phyloP scores from a whole-genome alignment of 371 early-diverging fungal genomes.

The Mortierella sp. region DNA sequence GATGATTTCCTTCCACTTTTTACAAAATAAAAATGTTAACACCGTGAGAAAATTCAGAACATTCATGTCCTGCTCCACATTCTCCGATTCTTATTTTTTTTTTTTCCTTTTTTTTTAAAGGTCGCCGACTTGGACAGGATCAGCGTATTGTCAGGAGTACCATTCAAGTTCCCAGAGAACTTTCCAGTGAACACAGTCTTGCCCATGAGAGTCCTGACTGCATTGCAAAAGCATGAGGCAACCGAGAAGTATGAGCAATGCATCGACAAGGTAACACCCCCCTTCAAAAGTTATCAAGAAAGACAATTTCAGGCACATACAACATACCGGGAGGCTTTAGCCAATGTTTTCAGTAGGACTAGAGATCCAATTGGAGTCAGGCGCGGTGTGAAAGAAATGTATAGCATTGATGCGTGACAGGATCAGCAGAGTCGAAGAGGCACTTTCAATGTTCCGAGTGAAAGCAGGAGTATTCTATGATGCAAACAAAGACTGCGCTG shows the following conservation, averaged over 20 bases:
- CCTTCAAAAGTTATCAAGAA: neutral
- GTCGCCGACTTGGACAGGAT: constrained; percentile 42
- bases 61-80: neutral
- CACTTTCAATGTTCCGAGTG: too few relatives aligned
- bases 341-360: too few relatives aligned
- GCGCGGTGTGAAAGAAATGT: neutral
- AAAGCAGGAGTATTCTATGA: too few relatives aligned
- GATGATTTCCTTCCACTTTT: neutral
- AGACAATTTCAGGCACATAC: too few relatives aligned
- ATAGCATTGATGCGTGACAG: neutral
- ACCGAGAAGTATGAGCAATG: constrained; percentile 42
- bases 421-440: too few relatives aligned
- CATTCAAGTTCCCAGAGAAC: constrained; percentile 36
- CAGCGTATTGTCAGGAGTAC: constrained; percentile 38
- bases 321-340: too few relatives aligned
- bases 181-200: constrained; percentile 43
- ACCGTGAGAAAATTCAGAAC: constrained; percentile 23
- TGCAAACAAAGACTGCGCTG: constrained; percentile 15
- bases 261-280: constrained; percentile 44
- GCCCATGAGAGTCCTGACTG: constrained; percentile 50
- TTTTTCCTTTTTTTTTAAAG: constrained; percentile 3
- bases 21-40: neutral
- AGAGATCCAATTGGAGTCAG: too few relatives aligned
- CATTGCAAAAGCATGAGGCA: constrained; percentile 38
- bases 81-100: neutral